These are phyloP conservation scores for Volvox carteri DNA, from an alignment of 163 green algal genomes.

Conservation along the genomic window DNA sequence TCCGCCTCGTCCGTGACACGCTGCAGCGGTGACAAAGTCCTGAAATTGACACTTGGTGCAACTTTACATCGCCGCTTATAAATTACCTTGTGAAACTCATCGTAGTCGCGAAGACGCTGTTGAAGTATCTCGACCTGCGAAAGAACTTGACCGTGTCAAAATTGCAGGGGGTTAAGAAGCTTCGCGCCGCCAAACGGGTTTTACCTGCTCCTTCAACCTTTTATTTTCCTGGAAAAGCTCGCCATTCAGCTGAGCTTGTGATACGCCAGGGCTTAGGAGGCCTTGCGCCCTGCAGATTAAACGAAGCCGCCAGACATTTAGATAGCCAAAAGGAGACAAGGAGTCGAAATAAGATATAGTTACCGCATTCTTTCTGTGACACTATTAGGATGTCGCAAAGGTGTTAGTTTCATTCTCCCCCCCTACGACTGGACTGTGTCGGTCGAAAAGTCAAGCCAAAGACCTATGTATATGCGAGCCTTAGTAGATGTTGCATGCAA, in stretches of 20 bases:
- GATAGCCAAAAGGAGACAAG: neutral
- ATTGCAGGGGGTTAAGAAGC: neutral
- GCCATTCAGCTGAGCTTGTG: slow-evolving; percentile 34
- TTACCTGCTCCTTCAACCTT: slow-evolving; percentile 55
- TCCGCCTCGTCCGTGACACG: slow-evolving; percentile 56
- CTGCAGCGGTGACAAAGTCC: slow-evolving; percentile 7
- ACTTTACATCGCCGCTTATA: neutral
- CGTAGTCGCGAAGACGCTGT: slow-evolving; percentile 49
- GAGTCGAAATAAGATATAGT: neutral
- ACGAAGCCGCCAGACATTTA: slow-evolving; percentile 37
- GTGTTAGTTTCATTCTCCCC: slow-evolving; percentile 25
- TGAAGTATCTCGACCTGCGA: slow-evolving; percentile 42
- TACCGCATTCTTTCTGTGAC: slow-evolving; percentile 42
- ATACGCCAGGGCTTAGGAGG: slow-evolving; percentile 38
- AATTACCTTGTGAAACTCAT: slow-evolving; percentile 46
- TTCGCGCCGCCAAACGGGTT: neutral
- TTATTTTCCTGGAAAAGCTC: slow-evolving; percentile 48
- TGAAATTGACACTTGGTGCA: neutral
- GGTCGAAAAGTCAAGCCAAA: too few species aligned
- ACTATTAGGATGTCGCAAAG: slow-evolving; percentile 27
- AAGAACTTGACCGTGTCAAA: neutral
- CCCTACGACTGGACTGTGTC: too few species aligned
- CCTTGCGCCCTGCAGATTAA: slow-evolving; percentile 44
- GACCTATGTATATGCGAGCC: too few species aligned
- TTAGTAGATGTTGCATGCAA: too few species aligned